Evolutionary conservation across 768 basidiomycete genomes (phyloP), one percentile per base, ranked within the genome.

Genomic region (Macrocybe gigantea): DNA sequence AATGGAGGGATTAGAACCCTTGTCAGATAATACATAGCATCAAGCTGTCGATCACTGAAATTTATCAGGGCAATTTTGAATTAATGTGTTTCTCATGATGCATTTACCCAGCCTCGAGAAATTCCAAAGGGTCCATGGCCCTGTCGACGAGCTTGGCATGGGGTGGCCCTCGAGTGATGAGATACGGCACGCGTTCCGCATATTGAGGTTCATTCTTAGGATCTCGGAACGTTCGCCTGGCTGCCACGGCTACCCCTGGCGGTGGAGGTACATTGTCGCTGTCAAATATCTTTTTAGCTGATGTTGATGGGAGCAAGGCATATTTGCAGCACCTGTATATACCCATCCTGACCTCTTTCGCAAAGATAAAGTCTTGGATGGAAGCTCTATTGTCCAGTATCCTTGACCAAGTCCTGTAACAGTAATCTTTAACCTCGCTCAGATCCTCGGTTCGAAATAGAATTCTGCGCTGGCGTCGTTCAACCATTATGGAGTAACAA

Each of bases 341-440:
- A 9, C 96, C 96, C 75, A 98, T 76, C 56, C 71, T 84, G 30
- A 98, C 93, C 65, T 94, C 91, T 60, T 95, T 95, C 0, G 95
- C 84, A 54, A 97, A 93, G 33, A 93, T 85, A 57, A 96, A 96
- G 61, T 98, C 94, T 55, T 94, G 88, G n/a, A 90, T 67, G 2
- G 90, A 85, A 2, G 80, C 83, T 53, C 78, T 83, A 50, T 89
- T 83, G 49, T 90, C 83, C 39, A 93, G 63, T 37, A 99, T 75
- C 60, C 87, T 89, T 7, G 78, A 73, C 93, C 93, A 98, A 7
- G 88, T 85, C 14, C 73, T 70, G 53, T 77, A 83, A 56, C 93
- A 94, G 57, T 93, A 96, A 5, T 82, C 79, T 63, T 97, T 98
- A 57, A 97, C 83, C 55, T 83, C 68, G 51, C 88, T 94, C 7